Evolutionary conservation across 2,329 filamentous ascomycete species (phyloP), one percentile per base, ranked within the genome.

Genomic region (Diaporthe helianthi): DNA sequence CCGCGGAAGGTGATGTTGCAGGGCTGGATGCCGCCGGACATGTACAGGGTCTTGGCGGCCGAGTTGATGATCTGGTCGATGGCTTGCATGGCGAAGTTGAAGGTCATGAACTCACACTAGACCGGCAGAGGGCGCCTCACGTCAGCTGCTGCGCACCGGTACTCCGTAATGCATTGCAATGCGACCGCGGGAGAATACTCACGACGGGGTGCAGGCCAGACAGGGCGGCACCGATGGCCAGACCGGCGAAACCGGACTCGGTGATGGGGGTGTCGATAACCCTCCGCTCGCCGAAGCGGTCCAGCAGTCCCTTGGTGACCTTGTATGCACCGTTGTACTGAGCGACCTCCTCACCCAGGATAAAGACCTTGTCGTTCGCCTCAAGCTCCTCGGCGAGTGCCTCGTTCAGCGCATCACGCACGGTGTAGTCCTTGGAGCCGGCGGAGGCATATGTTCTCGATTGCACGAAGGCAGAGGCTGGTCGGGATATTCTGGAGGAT

Each of bases 251-350:
- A 76, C 96, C 96, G 77, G 92, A 94, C 85, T 99, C 96, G 72
- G 96, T 99, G 84, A 99, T 99, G 79, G 96, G 96, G 74, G 92
- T 97, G 83, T 99, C 96, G 79, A 99, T 99, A 76, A 99, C 92
- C 81, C 96, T 89, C 89, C 95, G 97, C 73, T 97, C 94, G 76
- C 96, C 96, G 81, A 99, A 99, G 77, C 95, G 92, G 84, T 99
- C 96, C 78, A 98, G 83, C 73, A 99, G 89, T 76, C 96, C 96
- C 87, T 97, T 98, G 78, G 96, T 99, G 80, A 99, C 95, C 86
- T 99, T 99, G 90, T 99, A 99, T 79, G 95, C 95, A 87, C 96
- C 96, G 83, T 99, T 99, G 87, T 99, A 99, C 85, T 99, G 96
- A 77, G 96, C 96, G 79, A 99, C 96, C 86, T 99, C 96, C 87